Evolutionary conservation across 1,139 yeast genomes (phyloP), one percentile per base, ranked within the genome.

Genomic region (Saccharomyces uvarum): DNA sequence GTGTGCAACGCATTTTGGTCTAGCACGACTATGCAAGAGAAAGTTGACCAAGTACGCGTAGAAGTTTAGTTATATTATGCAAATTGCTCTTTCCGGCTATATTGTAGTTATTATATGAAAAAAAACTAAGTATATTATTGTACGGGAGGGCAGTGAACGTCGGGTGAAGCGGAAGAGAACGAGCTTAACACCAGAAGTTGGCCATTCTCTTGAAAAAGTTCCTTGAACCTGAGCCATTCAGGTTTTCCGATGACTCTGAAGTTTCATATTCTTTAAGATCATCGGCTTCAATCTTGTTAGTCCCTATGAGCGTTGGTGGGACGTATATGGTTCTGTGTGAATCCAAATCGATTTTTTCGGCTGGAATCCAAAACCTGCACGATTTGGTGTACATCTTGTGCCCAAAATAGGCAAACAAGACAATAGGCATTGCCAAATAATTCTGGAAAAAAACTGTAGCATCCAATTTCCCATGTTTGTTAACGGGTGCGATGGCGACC

Each of bases 401-500:
- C 38, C 73, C 80, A 38, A 80, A 27, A 69, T 75, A 82, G 62
- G 76, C 76, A 9, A 70, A 73, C 9, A 82, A 49, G 59, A 79
- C 77, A 48, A 82, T 78, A 9, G 81, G 80, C 32, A 76, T 75
- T 54, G 85, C 82, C 62, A 83, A 68, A 67, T 81, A 82, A 51
- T 75, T 68, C 68, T 75, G 71, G 73, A 83, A 83, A 68, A 83
- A 83, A 55, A 63, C 63, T 24, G 66, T 61, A 65, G 86, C 84
- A 67, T 71, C 73, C 51, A 84, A 77, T 31, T 61, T 53, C 6
- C 72, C 79, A 14, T 55, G 49, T 13, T 59, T 60, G n/a, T 83
- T 85, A 55, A 84, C 67, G 53, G 93, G 93, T 73, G 74, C 84
- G 53, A 86, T 72, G 2, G 90, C 88, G 52, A 83, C 75, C 88